Evolutionary conservation across 2,329 filamentous ascomycete species (phyloP).

Genomic region (Cylindrodendrum hubeiense): DNA sequence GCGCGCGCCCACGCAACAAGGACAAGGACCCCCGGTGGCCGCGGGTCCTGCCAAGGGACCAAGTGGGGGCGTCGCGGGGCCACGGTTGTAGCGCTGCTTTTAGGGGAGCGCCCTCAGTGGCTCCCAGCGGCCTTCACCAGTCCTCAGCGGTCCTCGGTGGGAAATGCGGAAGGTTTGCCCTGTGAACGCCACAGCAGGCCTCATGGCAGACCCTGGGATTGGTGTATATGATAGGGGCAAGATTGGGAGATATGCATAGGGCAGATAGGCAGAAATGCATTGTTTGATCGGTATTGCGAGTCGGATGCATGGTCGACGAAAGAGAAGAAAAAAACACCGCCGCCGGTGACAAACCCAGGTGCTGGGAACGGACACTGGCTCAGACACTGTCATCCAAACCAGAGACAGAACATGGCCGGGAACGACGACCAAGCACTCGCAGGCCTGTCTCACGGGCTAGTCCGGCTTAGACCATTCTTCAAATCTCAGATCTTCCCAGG

Average conservation of each 20-base stretch:
- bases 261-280: neutral
- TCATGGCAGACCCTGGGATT: neutral
- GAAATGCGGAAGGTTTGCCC: neutral
- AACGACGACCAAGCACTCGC: too few species aligned
- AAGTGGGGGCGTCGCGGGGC: conserved; percentile 37
- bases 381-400: neutral
- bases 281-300: neutral
- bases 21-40: conserved; percentile 18
- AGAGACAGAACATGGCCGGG: neutral
- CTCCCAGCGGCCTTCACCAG: too few species aligned
- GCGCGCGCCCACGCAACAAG: neutral
- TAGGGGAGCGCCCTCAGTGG: conserved; percentile 19
- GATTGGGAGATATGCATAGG: neutral
- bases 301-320: too few species aligned
- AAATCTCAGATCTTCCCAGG: conserved; percentile 1
- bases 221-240: neutral
- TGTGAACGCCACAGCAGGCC: neutral
- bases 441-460: neutral
- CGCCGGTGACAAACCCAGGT: neutral
- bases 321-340: neutral
- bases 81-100: conserved; percentile 31
- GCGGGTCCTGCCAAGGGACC: conserved; percentile 36
- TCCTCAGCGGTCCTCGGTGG: neutral
- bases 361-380: neutral
- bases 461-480: neutral